These are phyloP conservation scores for Penicillium simplicissimum DNA, from an alignment of 495 filamentous ascomycete species.

Conservation along the genomic window DNA sequence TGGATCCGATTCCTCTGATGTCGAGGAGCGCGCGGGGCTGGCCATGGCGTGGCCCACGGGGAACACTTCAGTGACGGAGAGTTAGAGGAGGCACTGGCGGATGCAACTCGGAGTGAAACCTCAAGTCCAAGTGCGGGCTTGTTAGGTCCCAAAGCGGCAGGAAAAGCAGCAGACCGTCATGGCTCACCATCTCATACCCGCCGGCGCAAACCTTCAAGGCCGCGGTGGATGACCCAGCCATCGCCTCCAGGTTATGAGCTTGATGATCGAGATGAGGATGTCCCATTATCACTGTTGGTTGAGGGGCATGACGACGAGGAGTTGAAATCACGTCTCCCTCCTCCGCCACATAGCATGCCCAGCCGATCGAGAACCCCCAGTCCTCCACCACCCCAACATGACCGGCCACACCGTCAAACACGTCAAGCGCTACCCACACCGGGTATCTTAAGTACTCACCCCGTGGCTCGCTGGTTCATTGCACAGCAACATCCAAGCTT, in stretches of 20 bases:
- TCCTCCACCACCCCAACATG: conserved; percentile 50
- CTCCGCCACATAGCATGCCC: conserved; percentile 35
- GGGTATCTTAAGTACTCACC: conserved; percentile 19
- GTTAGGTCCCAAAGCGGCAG: conserved; percentile 22
- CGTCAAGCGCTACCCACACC: conserved; percentile 61
- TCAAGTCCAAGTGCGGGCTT: conserved; percentile 57
- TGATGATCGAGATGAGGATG: conserved; percentile 87
- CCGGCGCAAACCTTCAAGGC: conserved; percentile 32
- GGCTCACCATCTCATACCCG: conserved; percentile 25
- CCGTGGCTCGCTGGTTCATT: conserved; percentile 36
- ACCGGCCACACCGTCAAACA: conserved; percentile 67
- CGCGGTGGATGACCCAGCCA: conserved; percentile 36
- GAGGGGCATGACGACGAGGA: conserved; percentile 55
- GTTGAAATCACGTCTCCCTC: conserved; percentile 37
- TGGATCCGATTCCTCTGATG: conserved; percentile 57
- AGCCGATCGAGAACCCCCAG: conserved; percentile 27
- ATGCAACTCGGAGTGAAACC: conserved; percentile 61
- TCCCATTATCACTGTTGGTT: conserved; percentile 83
- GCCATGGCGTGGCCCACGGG: conserved; percentile 66
- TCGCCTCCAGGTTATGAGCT: conserved; percentile 44
- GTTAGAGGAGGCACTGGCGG: conserved; percentile 63
- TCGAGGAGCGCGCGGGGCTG: conserved; percentile 69
- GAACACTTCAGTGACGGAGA: conserved; percentile 71
- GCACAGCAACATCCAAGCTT: conserved; percentile 43
- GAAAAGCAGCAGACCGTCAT: conserved; percentile 17